phyloP scores from a whole-genome alignment of 2,329 filamentous ascomycete species.

The Fusarium bulbicola region DNA sequence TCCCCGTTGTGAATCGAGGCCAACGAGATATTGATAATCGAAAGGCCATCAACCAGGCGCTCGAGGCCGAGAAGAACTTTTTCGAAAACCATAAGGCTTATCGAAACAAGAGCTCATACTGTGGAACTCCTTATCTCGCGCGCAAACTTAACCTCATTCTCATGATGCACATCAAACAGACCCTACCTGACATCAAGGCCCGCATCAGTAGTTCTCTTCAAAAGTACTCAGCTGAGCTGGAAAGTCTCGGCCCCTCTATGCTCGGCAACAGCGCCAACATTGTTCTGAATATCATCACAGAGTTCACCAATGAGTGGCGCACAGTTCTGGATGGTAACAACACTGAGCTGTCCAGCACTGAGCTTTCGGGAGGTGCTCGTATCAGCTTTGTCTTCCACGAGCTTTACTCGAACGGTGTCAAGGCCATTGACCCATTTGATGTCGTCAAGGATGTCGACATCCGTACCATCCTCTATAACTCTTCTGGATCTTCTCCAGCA shows the following conservation, averaged over 20 bases:
- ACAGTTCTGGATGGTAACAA: constrained; percentile 97
- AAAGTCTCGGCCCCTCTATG: constrained; percentile 88
- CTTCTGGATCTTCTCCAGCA: constrained; percentile 95
- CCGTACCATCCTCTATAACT: constrained; percentile 97
- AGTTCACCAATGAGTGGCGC: constrained; percentile 97
- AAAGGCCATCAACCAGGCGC: constrained; percentile 87
- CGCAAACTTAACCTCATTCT: constrained; percentile 97
- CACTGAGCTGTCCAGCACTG: constrained; percentile 91
- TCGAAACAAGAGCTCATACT: constrained; percentile 98
- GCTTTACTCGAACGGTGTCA: constrained; percentile 95
- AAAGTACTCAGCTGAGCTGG: constrained; percentile 87
- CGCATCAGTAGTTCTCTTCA: constrained; percentile 93
- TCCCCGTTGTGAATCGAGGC: constrained; percentile 96
- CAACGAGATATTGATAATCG: constrained; percentile 99
- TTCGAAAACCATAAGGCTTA: constrained; percentile 99
- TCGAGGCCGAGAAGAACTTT: constrained; percentile 95
- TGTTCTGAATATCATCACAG: constrained; percentile 97
- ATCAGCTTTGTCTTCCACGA: constrained; percentile 99
- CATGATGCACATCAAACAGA: constrained; percentile 99
- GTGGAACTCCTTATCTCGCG: constrained; percentile 95
- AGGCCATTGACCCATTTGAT: constrained; percentile 97
- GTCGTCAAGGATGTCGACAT: constrained; percentile 98
- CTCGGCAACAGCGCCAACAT: constrained; percentile 97
- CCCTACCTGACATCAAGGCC: constrained; percentile 96
- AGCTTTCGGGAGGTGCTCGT: constrained; percentile 94